Conservation (phyloP, 768 basidiomycete genomes). For the Auricularia sp. region DNA sequence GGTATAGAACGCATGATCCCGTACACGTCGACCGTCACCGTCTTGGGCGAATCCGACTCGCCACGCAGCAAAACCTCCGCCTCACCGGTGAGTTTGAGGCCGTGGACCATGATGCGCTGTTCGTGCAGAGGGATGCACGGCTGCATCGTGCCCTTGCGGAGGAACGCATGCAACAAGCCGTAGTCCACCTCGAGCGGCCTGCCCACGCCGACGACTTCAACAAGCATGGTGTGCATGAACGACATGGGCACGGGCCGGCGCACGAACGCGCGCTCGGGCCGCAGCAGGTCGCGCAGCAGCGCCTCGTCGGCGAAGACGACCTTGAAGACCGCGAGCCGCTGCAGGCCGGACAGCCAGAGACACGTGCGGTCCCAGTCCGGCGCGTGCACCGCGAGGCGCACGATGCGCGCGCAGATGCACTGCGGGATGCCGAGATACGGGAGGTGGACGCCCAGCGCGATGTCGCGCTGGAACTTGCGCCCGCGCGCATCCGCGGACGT, state of each 20-base stretch:
- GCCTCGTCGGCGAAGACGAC: background rate
- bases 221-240: background rate
- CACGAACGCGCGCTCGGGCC: background rate
- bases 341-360: background rate
- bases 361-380: background rate
- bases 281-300: background rate
- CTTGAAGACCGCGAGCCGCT: background rate
- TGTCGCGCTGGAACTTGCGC: background rate
- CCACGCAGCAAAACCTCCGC: too few species aligned
- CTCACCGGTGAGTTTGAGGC: too few species aligned
- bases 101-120: too few species aligned
- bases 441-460: background rate
- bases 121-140: too few species aligned
- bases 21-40: too few species aligned
- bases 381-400: background rate
- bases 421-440: background rate
- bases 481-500: background rate
- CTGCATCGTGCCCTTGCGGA: too few species aligned
- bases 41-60: too few species aligned
- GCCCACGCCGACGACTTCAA: background rate
- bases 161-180: too few species aligned
- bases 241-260: background rate
- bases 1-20: too few species aligned
- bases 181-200: too few species aligned
- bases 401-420: background rate